Evolutionary conservation across 306 rosid species (phyloP).

Genomic region (Fragaria iinumae): DNA sequence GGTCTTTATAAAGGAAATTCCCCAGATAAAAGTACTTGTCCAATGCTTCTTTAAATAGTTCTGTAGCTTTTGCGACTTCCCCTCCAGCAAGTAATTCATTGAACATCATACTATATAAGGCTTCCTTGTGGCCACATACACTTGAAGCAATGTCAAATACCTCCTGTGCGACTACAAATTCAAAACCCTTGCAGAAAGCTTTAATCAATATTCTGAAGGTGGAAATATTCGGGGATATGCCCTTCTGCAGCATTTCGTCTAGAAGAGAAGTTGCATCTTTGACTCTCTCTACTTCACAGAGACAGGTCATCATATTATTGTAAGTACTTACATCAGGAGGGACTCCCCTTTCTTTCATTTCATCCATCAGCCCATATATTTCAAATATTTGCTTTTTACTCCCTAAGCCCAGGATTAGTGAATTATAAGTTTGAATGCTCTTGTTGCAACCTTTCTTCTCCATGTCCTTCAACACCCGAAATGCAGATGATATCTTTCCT

Average conservation of each 20-base stretch:
- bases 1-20: conserved; percentile 65
- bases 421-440: conserved; percentile 87
- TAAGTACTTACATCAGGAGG: conserved; percentile 67
- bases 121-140: conserved; percentile 72
- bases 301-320: conserved; percentile 65
- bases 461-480: conserved; percentile 90
- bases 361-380: conserved; percentile 89
- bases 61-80: conserved; percentile 58
- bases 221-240: conserved; percentile 67
- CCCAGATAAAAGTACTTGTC: conserved; percentile 56
- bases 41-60: conserved; percentile 63
- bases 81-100: conserved; percentile 73
- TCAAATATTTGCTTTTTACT: conserved; percentile 71
- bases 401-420: conserved; percentile 75
- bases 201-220: conserved; percentile 71
- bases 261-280: conserved; percentile 76
- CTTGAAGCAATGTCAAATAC: conserved; percentile 63
- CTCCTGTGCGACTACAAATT: conserved; percentile 61
- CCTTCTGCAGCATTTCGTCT: conserved; percentile 86
- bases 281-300: conserved; percentile 72
- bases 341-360: conserved; percentile 84
- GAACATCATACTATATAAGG: conserved; percentile 76
- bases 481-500: conserved; percentile 86
- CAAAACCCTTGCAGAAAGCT: conserved; percentile 65
- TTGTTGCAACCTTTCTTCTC: conserved; percentile 90